These are phyloP conservation scores for Picea abies DNA, from an alignment of 83 land plant genomes.

Conservation along the genomic window DNA sequence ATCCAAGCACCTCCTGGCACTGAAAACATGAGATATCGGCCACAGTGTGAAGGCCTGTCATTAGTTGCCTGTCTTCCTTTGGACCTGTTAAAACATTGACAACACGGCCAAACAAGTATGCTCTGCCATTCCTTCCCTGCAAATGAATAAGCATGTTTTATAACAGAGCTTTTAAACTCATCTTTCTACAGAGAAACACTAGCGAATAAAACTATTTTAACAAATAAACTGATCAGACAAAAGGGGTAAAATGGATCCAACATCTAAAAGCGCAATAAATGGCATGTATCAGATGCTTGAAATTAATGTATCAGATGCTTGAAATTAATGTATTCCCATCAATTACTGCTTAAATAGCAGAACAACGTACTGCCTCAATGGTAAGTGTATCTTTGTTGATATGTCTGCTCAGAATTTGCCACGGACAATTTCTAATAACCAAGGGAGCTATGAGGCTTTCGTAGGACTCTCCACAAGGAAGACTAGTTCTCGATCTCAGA, in stretches of 20 bases:
- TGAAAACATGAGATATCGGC: slow-evolving; percentile 54
- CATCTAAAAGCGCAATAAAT: not conserved
- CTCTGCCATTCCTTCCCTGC: slow-evolving; percentile 61
- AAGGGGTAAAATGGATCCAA: not conserved
- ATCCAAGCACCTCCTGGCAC: slow-evolving; percentile 59
- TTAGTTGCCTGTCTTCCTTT: slow-evolving; percentile 53
- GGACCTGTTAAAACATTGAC: slow-evolving; percentile 49
- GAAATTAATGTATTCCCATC: not conserved
- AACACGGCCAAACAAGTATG: slow-evolving; percentile 53
- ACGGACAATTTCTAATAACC: not conserved
- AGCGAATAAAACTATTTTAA: no score
- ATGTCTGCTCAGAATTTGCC: not conserved
- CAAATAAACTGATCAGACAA: no score
- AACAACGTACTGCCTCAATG: not conserved
- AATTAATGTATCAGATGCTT: not conserved
- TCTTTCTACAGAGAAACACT: no score
- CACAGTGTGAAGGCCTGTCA: slow-evolving; percentile 68
- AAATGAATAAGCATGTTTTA: slow-evolving; percentile 4
- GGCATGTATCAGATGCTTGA: no score
- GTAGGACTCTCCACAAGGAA: not conserved
- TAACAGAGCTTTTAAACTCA: no score
- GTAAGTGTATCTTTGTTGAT: not conserved
- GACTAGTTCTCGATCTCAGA: not conserved
- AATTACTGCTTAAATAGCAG: not conserved
- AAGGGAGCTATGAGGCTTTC: not conserved